These are phyloP conservation scores for Corylus americana DNA, from an alignment of 306 rosid genomes.

Conservation along the genomic window DNA sequence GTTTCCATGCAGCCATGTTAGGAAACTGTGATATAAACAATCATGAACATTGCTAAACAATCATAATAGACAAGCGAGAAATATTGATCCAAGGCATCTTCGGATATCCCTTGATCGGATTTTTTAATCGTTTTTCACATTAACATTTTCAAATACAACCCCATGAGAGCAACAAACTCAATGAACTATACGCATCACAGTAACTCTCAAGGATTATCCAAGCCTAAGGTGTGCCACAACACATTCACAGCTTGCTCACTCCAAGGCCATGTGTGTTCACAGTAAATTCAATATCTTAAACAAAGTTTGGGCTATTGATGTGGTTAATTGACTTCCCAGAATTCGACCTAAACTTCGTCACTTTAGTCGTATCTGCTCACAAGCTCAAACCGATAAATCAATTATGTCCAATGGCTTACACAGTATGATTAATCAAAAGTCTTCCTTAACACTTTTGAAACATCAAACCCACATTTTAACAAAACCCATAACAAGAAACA, in stretches of 20 bases:
- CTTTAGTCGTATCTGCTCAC: neutral
- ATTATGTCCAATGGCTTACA: neutral
- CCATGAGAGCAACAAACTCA: neutral
- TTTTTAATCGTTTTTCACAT: neutral
- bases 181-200: neutral
- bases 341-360: neutral
- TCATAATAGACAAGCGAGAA: neutral
- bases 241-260: neutral
- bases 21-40: neutral
- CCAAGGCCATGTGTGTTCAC: neutral
- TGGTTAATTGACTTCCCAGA: neutral
- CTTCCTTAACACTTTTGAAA: neutral
- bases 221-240: neutral
- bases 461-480: neutral
- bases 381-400: neutral
- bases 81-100: neutral
- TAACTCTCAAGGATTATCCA: conserved; percentile 6
- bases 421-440: neutral
- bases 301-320: neutral
- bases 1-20: neutral
- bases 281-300: neutral
- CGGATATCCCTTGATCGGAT: neutral
- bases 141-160: neutral
- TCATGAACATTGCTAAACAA: neutral
- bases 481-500: neutral